phyloP scores from a whole-genome alignment of 106 monocot genomes.

The Alisma plantagoaquatica region DNA sequence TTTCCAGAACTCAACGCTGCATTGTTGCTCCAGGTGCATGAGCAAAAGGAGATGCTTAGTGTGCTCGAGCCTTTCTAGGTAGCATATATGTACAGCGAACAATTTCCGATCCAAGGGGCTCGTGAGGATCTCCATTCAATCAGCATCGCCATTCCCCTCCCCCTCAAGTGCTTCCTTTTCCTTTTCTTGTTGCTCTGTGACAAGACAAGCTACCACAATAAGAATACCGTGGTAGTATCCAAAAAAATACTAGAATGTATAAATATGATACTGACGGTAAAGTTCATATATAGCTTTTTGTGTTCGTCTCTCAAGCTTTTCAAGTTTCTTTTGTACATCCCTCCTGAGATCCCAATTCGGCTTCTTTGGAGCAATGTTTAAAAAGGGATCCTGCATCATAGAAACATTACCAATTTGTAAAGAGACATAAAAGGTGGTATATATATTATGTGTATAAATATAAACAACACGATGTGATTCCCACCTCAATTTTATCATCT shows the following conservation, averaged over 20 bases:
- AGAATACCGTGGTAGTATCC: neutral
- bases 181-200: slow-evolving; percentile 21
- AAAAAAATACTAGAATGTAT: neutral
- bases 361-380: slow-evolving; percentile 97
- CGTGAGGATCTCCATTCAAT: too few species aligned
- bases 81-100: too few species aligned
- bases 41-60: too few species aligned
- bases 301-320: slow-evolving; percentile 93
- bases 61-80: too few species aligned
- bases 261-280: slow-evolving; percentile 25
- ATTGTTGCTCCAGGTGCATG: too few species aligned
- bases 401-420: neutral
- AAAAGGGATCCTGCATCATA: slow-evolving; percentile 69
- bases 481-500: slow-evolving; percentile 64
- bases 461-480: neutral
- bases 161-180: slow-evolving; percentile 44
- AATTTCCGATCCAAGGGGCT: too few species aligned
- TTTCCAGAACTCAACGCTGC: too few species aligned
- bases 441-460: neutral
- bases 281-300: slow-evolving; percentile 78
- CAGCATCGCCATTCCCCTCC: slow-evolving; percentile 8
- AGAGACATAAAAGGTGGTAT: neutral
- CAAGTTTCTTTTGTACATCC: slow-evolving; percentile 90
- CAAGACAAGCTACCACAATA: neutral
- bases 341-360: slow-evolving; percentile 97